Conservation (phyloP, 495 filamentous ascomycete species). For the Hypoxylon rickii region DNA sequence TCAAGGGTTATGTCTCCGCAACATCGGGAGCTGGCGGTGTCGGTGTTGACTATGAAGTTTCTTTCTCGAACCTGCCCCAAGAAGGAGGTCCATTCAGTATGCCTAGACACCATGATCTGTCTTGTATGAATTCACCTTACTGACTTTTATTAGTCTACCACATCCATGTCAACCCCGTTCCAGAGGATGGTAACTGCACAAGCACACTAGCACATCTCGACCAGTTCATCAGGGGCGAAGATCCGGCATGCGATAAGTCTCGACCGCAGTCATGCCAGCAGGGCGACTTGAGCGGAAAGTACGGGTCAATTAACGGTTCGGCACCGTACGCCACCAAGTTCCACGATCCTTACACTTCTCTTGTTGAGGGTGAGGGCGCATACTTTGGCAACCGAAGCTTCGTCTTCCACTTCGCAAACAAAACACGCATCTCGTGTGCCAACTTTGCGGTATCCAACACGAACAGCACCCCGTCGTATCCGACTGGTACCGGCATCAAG, state of each 20-base stretch:
- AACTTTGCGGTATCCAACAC: slow-evolving; percentile 57
- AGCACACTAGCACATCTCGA: slow-evolving; percentile 65
- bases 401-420: slow-evolving; percentile 75
- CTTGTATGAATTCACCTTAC: no score
- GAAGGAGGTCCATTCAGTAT: slow-evolving; percentile 72
- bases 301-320: slow-evolving; percentile 63
- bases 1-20: slow-evolving; percentile 67
- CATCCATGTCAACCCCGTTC: slow-evolving; percentile 75
- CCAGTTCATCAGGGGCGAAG: slow-evolving; percentile 63
- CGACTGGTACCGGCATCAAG: slow-evolving; percentile 16
- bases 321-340: slow-evolving; percentile 55
- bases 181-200: slow-evolving; percentile 78
- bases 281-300: slow-evolving; percentile 84
- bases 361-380: slow-evolving; percentile 55
- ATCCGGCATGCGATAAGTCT: slow-evolving; percentile 63
- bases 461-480: slow-evolving; percentile 18
- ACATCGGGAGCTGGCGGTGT: slow-evolving; percentile 57
- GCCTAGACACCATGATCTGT: no score
- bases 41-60: slow-evolving; percentile 66
- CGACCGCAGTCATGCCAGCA: slow-evolving; percentile 75
- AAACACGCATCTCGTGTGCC: slow-evolving; percentile 72
- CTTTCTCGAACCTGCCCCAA: slow-evolving; percentile 67
- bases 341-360: slow-evolving; percentile 70
- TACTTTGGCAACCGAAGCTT: slow-evolving; percentile 83
- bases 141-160: slow-evolving; percentile 80